These are phyloP conservation scores for Coniochaeta pulveracea DNA, from an alignment of 2,329 filamentous ascomycete species.

Conservation along the genomic window DNA sequence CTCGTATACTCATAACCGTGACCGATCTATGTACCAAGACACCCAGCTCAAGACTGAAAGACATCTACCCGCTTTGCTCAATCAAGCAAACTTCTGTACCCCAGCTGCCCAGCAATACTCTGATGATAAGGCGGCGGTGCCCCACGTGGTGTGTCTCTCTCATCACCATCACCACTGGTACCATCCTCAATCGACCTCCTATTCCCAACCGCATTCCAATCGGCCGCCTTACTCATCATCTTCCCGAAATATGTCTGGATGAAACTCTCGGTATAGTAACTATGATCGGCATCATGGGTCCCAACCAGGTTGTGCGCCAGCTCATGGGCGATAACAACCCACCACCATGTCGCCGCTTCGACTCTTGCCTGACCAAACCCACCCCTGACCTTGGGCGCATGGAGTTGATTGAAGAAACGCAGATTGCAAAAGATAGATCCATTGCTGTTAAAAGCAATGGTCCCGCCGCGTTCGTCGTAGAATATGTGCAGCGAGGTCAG, in stretches of 20 bases:
- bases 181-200: not conserved
- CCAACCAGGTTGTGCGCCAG: slow-evolving; percentile 84
- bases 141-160: not conserved
- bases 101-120: no score
- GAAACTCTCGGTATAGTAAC: slow-evolving; percentile 75
- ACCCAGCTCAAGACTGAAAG: no score
- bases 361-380: slow-evolving; percentile 34
- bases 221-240: slow-evolving; percentile 47
- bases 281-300: slow-evolving; percentile 68
- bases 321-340: slow-evolving; percentile 91
- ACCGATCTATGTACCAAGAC: no score
- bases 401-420: slow-evolving; percentile 73
- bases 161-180: not conserved
- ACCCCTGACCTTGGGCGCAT: slow-evolving; percentile 38
- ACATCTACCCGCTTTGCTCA: no score
- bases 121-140: slow-evolving; percentile 1
- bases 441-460: slow-evolving; percentile 84
- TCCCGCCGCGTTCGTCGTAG: slow-evolving; percentile 66
- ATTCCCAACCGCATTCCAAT: not conserved
- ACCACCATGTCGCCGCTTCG: slow-evolving; percentile 80
- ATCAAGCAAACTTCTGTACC: slow-evolving; percentile 2
- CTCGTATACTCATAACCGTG: no score
- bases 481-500: slow-evolving; percentile 70
- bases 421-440: slow-evolving; percentile 93
- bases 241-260: slow-evolving; percentile 66